Evolutionary conservation across 2,329 filamentous ascomycete genomes (phyloP), one percentile per base, ranked within the genome.

Genomic region (Pestalotiopsis sp.): DNA sequence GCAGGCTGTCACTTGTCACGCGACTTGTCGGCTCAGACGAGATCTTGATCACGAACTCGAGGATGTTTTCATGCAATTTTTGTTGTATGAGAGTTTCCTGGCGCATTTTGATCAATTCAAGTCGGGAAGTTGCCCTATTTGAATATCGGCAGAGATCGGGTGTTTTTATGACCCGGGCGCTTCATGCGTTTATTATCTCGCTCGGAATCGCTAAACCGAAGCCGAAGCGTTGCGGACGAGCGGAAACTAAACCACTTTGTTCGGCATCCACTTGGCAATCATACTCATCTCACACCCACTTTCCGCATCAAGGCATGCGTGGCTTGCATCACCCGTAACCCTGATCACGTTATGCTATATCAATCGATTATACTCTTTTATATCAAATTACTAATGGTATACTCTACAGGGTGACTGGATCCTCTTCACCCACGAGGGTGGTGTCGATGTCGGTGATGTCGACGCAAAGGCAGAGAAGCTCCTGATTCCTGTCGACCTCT

Each of bases 401-500:
- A 72, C 59, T 69, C 75, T 59, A 76, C 73, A 98, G 96, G 96
- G 96, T 80, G 96, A 99, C 85, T 98, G 95, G 94, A 98, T 99
- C 81, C 93, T 99, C 80, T 99, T 99, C 89, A 98, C 95, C 78
- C 94, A 99, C 86, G 96, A 99, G 86, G 96, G 96, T 88, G 96
- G 96, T 92, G 95, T 99, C 75, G 96, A 99, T 84, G 96, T 99
- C 77, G 96, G 96, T 82, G 96, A 99, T 90, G 96, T 99, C 75
- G 96, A 99, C 79, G 94, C 91, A 73, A 99, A 99, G 89, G 96
- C 96, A 73, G 94, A 98, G 90, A 99, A 98, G 92, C 90, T 99
- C 72, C 87, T 99, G 80, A 94, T 99, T 78, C 95, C 96, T 76
- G 96, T 99, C 78, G 95, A 98, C 84, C 92, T 99, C 72, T 89